Evolutionary conservation across 2,329 filamentous ascomycete genomes (phyloP).

Genomic region (Talaromyces sp.): DNA sequence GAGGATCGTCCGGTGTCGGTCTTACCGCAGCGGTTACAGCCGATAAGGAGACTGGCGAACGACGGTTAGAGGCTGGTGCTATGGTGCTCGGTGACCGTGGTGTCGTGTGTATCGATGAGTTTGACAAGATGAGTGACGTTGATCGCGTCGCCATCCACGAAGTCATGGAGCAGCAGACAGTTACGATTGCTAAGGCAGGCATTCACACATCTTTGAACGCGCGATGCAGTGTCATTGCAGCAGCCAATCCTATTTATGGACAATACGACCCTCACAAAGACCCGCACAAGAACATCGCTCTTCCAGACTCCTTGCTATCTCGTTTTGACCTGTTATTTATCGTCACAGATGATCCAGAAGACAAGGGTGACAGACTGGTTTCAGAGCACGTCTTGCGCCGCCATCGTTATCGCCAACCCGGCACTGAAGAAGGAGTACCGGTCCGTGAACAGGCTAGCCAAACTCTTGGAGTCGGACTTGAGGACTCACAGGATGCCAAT

Average conservation of each 20-base stretch:
- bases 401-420: conserved; percentile 90
- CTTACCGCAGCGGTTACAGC: conserved; percentile 92
- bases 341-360: conserved; percentile 96
- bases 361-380: conserved; percentile 80
- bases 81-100: conserved; percentile 98
- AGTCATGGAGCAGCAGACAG: conserved; percentile 99
- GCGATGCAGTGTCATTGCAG: conserved; percentile 91
- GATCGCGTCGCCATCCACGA: conserved; percentile 98
- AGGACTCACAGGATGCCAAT: conserved; percentile 66
- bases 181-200: conserved; percentile 96
- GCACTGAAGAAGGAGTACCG: conserved; percentile 88
- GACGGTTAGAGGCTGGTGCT: conserved; percentile 89
- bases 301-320: conserved; percentile 91
- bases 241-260: conserved; percentile 94
- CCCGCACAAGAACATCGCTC: conserved; percentile 95
- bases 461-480: conserved; percentile 78
- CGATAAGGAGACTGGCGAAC: conserved; percentile 95
- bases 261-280: conserved; percentile 99
- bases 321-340: conserved; percentile 98
- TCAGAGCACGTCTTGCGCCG: conserved; percentile 96
- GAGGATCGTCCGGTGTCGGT: conserved; percentile 95
- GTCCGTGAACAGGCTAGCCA: conserved; percentile 84
- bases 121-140: conserved; percentile 99
- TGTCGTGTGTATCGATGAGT: conserved; percentile 98
- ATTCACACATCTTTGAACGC: conserved; percentile 98